A percentile compares a stretch with the other conserved stretches of the same genome.
Evolutionary conservation across 495 filamentous ascomycete genomes (phyloP).

Genomic region (Tuber aestivum): DNA sequence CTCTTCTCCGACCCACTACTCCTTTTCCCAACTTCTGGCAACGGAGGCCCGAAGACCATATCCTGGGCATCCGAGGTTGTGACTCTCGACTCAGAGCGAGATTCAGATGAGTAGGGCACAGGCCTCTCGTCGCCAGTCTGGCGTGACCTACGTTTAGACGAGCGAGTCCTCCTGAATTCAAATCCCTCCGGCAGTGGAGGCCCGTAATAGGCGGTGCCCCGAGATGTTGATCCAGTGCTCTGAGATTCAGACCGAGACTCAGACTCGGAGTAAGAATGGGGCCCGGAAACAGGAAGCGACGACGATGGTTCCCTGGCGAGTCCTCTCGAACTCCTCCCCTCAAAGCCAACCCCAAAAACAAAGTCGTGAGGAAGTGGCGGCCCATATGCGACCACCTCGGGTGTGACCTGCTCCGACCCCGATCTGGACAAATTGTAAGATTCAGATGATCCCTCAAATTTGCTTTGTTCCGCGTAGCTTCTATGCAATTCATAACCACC

Average conservation of each 20-base stretch:
- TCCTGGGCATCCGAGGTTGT: not conserved
- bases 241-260: not conserved
- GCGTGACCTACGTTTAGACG: not conserved
- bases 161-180: not conserved
- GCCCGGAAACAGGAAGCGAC: not conserved
- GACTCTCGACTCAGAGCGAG: not conserved
- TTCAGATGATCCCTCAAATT: not conserved
- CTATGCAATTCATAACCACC: not conserved
- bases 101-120: not conserved
- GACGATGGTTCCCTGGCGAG: not conserved
- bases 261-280: not conserved
- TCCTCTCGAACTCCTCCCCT: not conserved
- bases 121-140: not conserved
- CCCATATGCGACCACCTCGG: not conserved
- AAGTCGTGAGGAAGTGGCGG: not conserved
- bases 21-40: not conserved
- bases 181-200: conserved; percentile 12
- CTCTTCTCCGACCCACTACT: not conserved
- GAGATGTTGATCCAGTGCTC: not conserved
- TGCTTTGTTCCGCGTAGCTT: not conserved
- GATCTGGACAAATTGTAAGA: not conserved
- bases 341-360: not conserved
- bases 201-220: conserved; percentile 7
- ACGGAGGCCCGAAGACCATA: not conserved
- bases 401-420: not conserved